These are phyloP conservation scores for Eutrema japonicum DNA, from an alignment of 345 rosid species.

Conservation along the genomic window DNA sequence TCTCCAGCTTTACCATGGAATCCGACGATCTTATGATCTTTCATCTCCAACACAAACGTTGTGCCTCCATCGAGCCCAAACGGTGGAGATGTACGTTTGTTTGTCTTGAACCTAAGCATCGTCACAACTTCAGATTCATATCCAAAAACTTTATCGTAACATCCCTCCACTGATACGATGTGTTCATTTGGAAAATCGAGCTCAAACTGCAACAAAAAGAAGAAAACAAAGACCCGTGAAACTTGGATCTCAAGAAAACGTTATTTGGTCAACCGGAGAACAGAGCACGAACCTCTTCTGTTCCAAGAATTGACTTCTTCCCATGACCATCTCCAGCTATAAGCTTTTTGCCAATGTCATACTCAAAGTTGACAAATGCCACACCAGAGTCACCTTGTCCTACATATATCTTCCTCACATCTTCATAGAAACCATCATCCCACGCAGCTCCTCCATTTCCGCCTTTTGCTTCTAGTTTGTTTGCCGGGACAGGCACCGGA, in stretches of 20 bases:
- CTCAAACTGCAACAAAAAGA: conserved; percentile 24
- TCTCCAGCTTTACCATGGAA: conserved; percentile 38
- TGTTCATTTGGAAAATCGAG: conserved; percentile 27
- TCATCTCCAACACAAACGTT: conserved; percentile 20
- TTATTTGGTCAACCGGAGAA: neutral
- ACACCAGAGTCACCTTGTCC: conserved; percentile 26
- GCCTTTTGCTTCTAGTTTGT: conserved; percentile 13
- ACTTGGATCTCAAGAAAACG: conserved; percentile 23
- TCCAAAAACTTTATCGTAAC: conserved; percentile 28
- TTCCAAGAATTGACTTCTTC: conserved; percentile 22
- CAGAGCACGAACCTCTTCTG: neutral
- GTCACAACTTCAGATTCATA: conserved; percentile 8
- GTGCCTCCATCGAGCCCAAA: conserved; percentile 28
- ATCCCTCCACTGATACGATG: conserved; percentile 26
- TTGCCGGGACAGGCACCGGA: neutral
- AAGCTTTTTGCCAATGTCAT: neutral
- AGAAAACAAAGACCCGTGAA: neutral
- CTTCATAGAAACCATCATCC: conserved; percentile 30
- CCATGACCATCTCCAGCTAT: conserved; percentile 27
- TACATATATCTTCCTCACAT: conserved; percentile 20
- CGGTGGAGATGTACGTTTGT: conserved; percentile 34
- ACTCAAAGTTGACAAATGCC: conserved; percentile 20
- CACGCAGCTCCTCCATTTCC: conserved; percentile 28
- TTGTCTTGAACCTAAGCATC: conserved; percentile 28
- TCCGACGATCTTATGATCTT: conserved; percentile 31